Evolutionary conservation across 257 asterid genomes (phyloP), one percentile per base, ranked within the genome.

Genomic region (Salvia rosmarinus): DNA sequence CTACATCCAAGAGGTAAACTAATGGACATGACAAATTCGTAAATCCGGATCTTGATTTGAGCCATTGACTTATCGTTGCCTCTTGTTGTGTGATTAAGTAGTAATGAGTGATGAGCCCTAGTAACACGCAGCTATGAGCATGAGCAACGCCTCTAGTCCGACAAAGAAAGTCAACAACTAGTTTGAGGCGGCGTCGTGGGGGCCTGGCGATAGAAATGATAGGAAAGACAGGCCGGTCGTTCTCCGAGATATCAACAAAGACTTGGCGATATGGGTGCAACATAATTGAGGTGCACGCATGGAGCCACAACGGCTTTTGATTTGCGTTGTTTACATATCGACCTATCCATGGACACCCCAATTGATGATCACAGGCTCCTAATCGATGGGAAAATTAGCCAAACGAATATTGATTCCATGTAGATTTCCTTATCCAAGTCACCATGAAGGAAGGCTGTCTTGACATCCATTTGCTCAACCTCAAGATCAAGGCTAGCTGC

Each of bases 211-310:
- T 90, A 7, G 97, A 88, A 73, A 75, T 88, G 87, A 85, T 86
- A 1, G 96, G 62, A 88, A 79, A 55, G 97, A 88, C 79, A 68
- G 97, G 72, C 93, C 97, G 94, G 0, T 68, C 88, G 8, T 85
- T 90, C 49, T 88, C 97, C 0, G 97, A 90, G 86, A 88, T 90
- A 32, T 88, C 94, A 63, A 96, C 97, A n/a, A n/a, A 5, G 94
- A 25, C 37, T 88, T 30, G 91, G 89, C 3, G 94, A 90, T 57
- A 91, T 88, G 87, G 85, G 5, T 84, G 92, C 82, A 88, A 86
- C 82, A 77, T 90, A 0, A 81, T 88, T 0, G 91, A 85, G 56
- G 96, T 91, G 4, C 95, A 90, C 28, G 90, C 95, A 0, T 90
- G 96, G 96, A 85, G 85, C 84, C 96, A 90, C 57, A 90, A 90